Percentiles rank a stretch among this genome's conserved stretches.
Evolutionary conservation across 768 basidiomycete species (phyloP).

Genomic region (Coprinopsis strossmayeri): DNA sequence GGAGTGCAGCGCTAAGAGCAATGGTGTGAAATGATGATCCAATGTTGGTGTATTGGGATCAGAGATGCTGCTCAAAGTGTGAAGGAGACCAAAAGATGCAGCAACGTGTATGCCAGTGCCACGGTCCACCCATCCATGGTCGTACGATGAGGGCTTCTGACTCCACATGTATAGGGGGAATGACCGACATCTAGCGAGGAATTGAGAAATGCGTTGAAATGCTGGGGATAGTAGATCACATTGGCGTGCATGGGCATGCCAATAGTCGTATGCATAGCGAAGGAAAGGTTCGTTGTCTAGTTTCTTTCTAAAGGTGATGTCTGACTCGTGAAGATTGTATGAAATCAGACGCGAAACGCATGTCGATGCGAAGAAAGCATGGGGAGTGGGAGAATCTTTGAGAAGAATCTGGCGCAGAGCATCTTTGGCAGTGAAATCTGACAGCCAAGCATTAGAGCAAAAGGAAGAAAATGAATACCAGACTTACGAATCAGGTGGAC

Average conservation of each 20-base stretch:
- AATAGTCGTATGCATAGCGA: not conserved
- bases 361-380: not conserved
- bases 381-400: not conserved
- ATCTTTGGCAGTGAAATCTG: not conserved
- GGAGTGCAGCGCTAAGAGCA: too few relatives aligned
- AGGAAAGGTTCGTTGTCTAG: not conserved
- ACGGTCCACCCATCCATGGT: too few relatives aligned
- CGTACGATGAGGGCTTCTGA: too few relatives aligned
- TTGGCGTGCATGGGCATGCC: not conserved
- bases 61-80: too few relatives aligned
- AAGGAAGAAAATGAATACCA: too few relatives aligned
- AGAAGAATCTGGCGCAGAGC: not conserved
- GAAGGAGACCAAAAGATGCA: too few relatives aligned
- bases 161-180: too few relatives aligned
- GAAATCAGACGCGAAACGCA: not conserved
- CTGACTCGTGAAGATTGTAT: not conserved
- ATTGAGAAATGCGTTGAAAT: not conserved
- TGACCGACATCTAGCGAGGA: not conserved
- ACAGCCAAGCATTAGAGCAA: too few relatives aligned
- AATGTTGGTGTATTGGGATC: too few relatives aligned
- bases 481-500: not conserved
- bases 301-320: not conserved
- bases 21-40: too few relatives aligned
- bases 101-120: too few relatives aligned
- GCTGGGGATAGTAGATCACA: not conserved